These are phyloP conservation scores for Quercus lobata DNA, from an alignment of 331 rosid species.

Conservation along the genomic window DNA sequence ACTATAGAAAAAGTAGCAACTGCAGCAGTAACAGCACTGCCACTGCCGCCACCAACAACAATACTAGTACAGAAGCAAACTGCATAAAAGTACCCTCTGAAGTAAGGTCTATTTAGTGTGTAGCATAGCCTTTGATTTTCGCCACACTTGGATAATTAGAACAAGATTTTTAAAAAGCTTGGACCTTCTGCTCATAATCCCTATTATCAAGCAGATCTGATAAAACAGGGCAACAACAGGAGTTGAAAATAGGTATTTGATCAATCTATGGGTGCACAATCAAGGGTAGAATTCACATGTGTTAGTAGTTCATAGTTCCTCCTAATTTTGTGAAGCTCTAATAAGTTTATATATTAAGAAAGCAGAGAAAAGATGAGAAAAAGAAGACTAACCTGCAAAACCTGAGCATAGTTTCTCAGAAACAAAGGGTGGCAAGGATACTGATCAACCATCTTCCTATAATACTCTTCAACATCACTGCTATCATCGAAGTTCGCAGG, in stretches of 20 bases:
- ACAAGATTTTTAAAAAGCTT: neutral
- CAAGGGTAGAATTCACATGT: neutral
- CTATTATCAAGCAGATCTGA: neutral
- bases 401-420: slow-evolving; percentile 60
- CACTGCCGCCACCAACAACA: neutral
- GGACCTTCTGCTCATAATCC: neutral
- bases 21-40: neutral
- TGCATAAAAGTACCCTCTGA: neutral
- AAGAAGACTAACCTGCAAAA: slow-evolving; percentile 53
- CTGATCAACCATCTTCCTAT: slow-evolving; percentile 52
- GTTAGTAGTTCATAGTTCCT: neutral
- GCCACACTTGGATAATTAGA: neutral
- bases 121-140: neutral
- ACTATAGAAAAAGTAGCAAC: neutral
- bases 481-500: slow-evolving; percentile 25
- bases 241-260: neutral
- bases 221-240: neutral
- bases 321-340: neutral
- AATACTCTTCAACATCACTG: slow-evolving; percentile 43
- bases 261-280: neutral
- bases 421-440: slow-evolving; percentile 58
- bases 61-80: neutral
- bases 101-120: neutral
- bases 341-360: neutral
- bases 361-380: neutral